Evolutionary conservation across 2,329 filamentous ascomycete genomes (phyloP), one percentile per base, ranked within the genome.

Genomic region (Lachnellula arida): DNA sequence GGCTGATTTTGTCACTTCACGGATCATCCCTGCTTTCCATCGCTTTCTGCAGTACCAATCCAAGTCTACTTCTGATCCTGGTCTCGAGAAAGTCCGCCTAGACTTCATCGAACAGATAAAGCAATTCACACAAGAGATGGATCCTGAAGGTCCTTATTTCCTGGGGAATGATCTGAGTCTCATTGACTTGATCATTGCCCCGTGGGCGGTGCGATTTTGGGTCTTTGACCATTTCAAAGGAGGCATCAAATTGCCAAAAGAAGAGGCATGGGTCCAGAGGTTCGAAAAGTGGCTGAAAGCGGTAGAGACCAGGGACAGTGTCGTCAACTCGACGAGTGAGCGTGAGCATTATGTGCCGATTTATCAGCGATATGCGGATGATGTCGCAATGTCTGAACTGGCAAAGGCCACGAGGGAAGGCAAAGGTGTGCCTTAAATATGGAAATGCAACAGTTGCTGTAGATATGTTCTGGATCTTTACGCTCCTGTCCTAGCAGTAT

Each of bases 151-250:
- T 0, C 88, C 87, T 0, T 92, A 81, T 72, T 92, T 91, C 66
- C 67, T 85, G 1, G 88, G 88, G 1, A 69, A 74, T 1, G 73
- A 78, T 40, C 79, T 89, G n/a, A 79, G 79, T 53, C 71, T 91
- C 19, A 81, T 90, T 14, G 89, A 93, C 69, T 75, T 91, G 23
- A 80, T 83, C 59, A 73, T 91, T 3, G 88, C 84, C 39, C 88
- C 88, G 0, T 92, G 87, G 87, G 84, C 85, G 0, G 80, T 84
- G 64, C 76, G 88, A 14, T 67, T 91, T 19, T 92, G 87, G 75
- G 73, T 90, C 5, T 85, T 92, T 62, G 87, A 92, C 63, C 79
- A 89, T 60, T 92, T 87, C 68, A 92, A 92, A 67, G 80, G 79
- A 0, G 81, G 81, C 0, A 61, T 76, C 2, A 77, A 76, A 0